Conservation (phyloP, 2,329 filamentous ascomycete species). For the Diaporthe eres region DNA sequence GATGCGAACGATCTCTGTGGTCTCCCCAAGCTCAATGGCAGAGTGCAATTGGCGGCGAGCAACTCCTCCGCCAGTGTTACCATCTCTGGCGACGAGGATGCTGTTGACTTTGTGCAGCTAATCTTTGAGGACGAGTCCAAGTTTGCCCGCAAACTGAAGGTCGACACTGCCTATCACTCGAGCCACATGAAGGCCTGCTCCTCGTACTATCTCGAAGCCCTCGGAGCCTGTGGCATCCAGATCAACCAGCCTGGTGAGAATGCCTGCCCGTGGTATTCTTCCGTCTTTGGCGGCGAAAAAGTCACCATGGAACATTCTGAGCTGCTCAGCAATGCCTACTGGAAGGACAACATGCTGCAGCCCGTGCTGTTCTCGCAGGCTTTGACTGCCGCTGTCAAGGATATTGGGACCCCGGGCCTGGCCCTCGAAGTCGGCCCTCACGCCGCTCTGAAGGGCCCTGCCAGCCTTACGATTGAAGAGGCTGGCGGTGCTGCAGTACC, state of each 20-base stretch:
- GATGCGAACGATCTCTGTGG: conserved; percentile 42
- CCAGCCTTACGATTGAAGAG: conserved; percentile 49
- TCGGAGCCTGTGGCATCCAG: conserved; percentile 14
- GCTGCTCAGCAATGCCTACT: conserved; percentile 41
- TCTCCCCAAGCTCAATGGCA: conserved; percentile 44
- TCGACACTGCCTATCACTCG: conserved; percentile 58
- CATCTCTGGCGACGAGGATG: conserved; percentile 48
- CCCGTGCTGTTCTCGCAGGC: conserved; percentile 47
- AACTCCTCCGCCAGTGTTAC: conserved; percentile 50
- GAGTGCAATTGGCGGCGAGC: conserved; percentile 46
- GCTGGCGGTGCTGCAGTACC: conserved; percentile 41
- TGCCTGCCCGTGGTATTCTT: conserved; percentile 44
- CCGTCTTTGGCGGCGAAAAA: conserved; percentile 41
- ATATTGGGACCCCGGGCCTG: conserved; percentile 24
- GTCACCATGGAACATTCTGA: conserved; percentile 3
- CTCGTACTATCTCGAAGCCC: conserved; percentile 35
- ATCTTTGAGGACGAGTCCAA: conserved; percentile 46
- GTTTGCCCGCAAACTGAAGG: conserved; percentile 51
- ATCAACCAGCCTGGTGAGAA: background rate
- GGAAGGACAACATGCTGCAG: conserved; percentile 44
- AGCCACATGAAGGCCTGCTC: conserved; percentile 51
- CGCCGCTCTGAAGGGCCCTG: conserved; percentile 57
- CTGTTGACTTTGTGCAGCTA: conserved; percentile 46
- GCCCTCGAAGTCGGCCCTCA: conserved; percentile 52
- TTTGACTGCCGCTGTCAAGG: conserved; percentile 34